A percentile compares a stretch with the other conserved stretches of the same genome.
Evolutionary conservation across 1,284 basidiomycete species (phyloP).

Genomic region (Cryptococcus wingfieldii): DNA sequence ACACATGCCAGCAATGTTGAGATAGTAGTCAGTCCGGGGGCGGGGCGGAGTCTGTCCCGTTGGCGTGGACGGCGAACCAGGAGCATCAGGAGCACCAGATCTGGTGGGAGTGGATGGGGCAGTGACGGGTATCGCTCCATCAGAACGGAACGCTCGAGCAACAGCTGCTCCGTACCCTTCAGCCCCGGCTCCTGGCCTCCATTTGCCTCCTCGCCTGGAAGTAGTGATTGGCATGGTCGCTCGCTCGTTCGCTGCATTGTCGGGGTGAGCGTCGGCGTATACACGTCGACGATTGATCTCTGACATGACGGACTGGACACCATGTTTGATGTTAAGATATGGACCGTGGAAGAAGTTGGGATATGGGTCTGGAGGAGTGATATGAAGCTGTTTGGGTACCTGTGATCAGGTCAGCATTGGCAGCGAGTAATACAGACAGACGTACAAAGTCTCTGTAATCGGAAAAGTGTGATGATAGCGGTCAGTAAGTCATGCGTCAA

Average conservation of each 20-base stretch:
- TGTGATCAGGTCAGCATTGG: slow-evolving; percentile 3
- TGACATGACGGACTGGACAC: slow-evolving; percentile 43
- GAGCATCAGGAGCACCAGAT: background rate
- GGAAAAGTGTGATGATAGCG: background rate
- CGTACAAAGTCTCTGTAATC: slow-evolving; percentile 36
- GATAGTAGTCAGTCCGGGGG: slow-evolving; percentile 18
- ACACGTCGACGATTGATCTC: slow-evolving; percentile 60
- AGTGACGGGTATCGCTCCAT: background rate
- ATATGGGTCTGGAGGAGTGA: slow-evolving; percentile 35
- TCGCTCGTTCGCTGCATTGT: slow-evolving; percentile 13
- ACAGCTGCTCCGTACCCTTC: background rate
- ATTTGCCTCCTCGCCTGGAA: slow-evolving; percentile 15
- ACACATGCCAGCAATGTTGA: slow-evolving; percentile 46
- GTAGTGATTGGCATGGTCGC: slow-evolving; percentile 25
- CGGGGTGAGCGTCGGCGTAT: slow-evolving; percentile 15
- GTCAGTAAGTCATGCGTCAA: too few species aligned
- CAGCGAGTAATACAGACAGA: background rate
- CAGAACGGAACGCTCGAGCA: background rate
- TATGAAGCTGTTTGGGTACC: slow-evolving; percentile 48
- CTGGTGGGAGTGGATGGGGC: background rate
- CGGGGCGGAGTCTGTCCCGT: background rate
- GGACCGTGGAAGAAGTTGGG: slow-evolving; percentile 42
- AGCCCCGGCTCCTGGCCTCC: background rate
- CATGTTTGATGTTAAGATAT: slow-evolving; percentile 47
- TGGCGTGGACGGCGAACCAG: too few species aligned